Conservation (phyloP, 2,329 filamentous ascomycete species). For the Claviceps sp. region DNA sequence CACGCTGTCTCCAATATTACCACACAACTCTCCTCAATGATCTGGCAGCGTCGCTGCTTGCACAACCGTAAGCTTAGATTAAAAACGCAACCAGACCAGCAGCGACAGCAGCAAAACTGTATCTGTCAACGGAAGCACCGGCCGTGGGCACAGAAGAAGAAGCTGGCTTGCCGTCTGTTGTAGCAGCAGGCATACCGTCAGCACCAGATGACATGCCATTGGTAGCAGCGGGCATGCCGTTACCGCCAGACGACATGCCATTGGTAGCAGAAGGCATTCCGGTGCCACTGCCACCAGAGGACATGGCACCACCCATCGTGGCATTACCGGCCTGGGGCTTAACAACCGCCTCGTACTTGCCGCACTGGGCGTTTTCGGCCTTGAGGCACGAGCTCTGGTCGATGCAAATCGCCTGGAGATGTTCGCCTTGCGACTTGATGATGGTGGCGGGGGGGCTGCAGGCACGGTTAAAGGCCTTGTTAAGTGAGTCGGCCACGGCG, state of each 20-base stretch:
- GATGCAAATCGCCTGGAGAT: slow-evolving; percentile 44
- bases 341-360: slow-evolving; percentile 23
- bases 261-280: slow-evolving; percentile 4
- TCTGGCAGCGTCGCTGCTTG: no score
- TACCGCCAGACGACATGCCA: not conserved
- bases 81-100: slow-evolving; percentile 16
- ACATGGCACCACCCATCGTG: slow-evolving; percentile 3
- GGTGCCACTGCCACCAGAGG: not conserved
- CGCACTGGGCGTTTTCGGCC: slow-evolving; percentile 31
- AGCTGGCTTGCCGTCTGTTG: slow-evolving; percentile 2
- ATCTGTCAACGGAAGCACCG: slow-evolving; percentile 13
- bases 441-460: slow-evolving; percentile 34
- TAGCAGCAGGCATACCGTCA: no score
- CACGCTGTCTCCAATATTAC: no score
- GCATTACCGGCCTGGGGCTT: slow-evolving; percentile 9
- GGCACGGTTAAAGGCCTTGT: slow-evolving; percentile 34
- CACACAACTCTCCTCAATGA: no score
- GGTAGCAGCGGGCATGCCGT: no score
- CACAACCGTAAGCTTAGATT: not conserved
- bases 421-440: slow-evolving; percentile 28
- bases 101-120: slow-evolving; percentile 15
- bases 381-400: slow-evolving; percentile 30
- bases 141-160: slow-evolving; percentile 7
- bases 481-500: slow-evolving; percentile 34
- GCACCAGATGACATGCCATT: slow-evolving; percentile 4